Conservation (phyloP, 495 filamentous ascomycete species). For the Penicillium arizonense region DNA sequence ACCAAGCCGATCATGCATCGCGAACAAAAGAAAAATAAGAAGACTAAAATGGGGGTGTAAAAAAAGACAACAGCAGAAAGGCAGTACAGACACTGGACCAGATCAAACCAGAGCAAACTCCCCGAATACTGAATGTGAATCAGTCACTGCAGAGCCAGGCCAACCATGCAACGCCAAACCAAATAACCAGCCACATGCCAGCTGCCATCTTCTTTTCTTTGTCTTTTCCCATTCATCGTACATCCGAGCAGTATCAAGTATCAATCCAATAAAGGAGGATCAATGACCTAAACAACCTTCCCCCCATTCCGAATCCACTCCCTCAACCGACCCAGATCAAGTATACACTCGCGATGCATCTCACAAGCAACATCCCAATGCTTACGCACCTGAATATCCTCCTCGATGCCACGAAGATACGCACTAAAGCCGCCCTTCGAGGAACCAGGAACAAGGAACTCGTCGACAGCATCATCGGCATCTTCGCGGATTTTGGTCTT, state of each 20-base stretch:
- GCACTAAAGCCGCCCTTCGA: slow-evolving; percentile 48
- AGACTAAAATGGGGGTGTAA: neutral
- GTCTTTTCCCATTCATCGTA: too few species aligned
- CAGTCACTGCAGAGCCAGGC: neutral
- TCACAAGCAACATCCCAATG: slow-evolving; percentile 66
- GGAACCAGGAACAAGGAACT: slow-evolving; percentile 26
- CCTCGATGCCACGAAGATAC: slow-evolving; percentile 60
- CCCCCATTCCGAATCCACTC: slow-evolving; percentile 48
- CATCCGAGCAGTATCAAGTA: neutral
- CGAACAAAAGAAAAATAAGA: neutral
- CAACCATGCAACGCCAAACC: neutral
- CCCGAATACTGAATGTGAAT: neutral
- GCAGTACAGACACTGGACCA: neutral
- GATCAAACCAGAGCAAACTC: neutral
- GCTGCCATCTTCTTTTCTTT: neutral
- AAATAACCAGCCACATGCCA: neutral
- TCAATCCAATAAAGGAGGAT: too few species aligned
- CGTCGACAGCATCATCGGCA: slow-evolving; percentile 19
- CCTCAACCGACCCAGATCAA: slow-evolving; percentile 56
- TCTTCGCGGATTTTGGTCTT: slow-evolving; percentile 9
- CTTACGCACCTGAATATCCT: slow-evolving; percentile 61
- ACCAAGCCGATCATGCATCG: slow-evolving; percentile 7
- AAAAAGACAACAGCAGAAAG: neutral
- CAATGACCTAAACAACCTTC: slow-evolving; percentile 23
- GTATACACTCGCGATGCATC: slow-evolving; percentile 59